Evolutionary conservation across 768 basidiomycete genomes (phyloP), one percentile per base, ranked within the genome.

Genomic region (Boletellus ananas): DNA sequence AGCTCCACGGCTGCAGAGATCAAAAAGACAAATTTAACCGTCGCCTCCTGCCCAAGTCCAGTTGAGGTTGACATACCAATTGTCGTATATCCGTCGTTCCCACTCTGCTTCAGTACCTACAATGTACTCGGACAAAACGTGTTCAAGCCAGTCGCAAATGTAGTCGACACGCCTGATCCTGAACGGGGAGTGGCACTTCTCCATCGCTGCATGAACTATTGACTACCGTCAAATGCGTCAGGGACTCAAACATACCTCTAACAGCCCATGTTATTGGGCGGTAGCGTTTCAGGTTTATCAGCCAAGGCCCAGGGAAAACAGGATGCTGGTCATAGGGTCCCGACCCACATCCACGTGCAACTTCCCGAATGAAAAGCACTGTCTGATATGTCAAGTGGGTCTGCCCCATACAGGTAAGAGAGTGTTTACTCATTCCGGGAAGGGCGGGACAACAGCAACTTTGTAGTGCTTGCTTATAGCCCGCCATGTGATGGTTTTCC

Each of bases 181-280:
- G 50, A 77, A 79, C 4, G 71, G 72, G 6, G 72, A 60, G 27
- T 77, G 74, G 21, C 73, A 75, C 42, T 66, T 69, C 50, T 80
- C 77, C 70, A 80, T 74, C 3, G 63, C 78, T 79, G 50, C 27
- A 20, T 49, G 40, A n/a, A 39, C 20, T 14, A 29, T 61, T 20
- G 57, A 11, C 10, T 4, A 13, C 27, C 16, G 17, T 37, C 12
- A 11, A 25, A 40, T 3, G 16, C 9, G 9, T 23, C 21, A 31
- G 38, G 37, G 20, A 18, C 31, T 23, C n/a, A 43, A 42, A 64
- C 58, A 41, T 49, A 76, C 77, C 67, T 51, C 70, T 64, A 16
- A 76, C 71, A 11, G 72, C 75, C 58, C 72, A 73, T 6, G 66
- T 60, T 33, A 74, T 60, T 7, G 69, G 62, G 18, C 70, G 68